Base-by-base conservation (phyloP, 148 eudicot species). In the Heliamphora exappendiculata region DNA sequence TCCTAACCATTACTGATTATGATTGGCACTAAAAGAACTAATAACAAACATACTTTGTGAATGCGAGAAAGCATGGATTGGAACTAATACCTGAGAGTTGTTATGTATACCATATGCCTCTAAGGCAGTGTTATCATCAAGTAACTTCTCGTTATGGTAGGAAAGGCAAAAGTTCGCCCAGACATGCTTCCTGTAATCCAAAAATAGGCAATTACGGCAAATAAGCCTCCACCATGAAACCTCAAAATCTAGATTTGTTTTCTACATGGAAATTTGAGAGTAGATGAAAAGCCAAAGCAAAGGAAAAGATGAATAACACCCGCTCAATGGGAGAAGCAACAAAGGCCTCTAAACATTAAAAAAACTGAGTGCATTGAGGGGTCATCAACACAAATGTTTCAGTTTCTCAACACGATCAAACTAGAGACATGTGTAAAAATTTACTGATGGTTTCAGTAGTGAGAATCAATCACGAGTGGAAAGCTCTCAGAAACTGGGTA, bases 131-230 rank as follows among this genome's bases (percentile, higher is more conserved):
- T 78, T 73, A 53, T 95, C 97, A 58, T 88, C 76, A 29, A 92
- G 91, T 54, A 95, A 87, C 88, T 95, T 95, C 74, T 89, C 94
- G 44, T 86, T 92, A 65, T 86, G 93, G 85, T 82, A 59, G 70
- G 85, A 73, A 76, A 95, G 94, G 70, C 98, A 95, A 78, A 87
- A 89, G 78, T 91, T 95, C 0, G 84, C 84, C 98, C 98, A 95
- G 12, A 95, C 96, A 85, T 95, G 93, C 81, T 82, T 95, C 98
- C 98, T 95, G 89, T 51, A 79, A 63, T 34, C 51, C 53, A 78
- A 65, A 6, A 50, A 51, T 1, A 33, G 11, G 11, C 42, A 55
- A 77, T 45, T 42, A 42, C 8, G 13, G 68, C 13, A 3, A 33
- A 16, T 17, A 10, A 2, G 60, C 8, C 17, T 3, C 17, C 0